Evolutionary conservation across 805 yeast genomes (phyloP).

Genomic region (Candida insectorum): DNA sequence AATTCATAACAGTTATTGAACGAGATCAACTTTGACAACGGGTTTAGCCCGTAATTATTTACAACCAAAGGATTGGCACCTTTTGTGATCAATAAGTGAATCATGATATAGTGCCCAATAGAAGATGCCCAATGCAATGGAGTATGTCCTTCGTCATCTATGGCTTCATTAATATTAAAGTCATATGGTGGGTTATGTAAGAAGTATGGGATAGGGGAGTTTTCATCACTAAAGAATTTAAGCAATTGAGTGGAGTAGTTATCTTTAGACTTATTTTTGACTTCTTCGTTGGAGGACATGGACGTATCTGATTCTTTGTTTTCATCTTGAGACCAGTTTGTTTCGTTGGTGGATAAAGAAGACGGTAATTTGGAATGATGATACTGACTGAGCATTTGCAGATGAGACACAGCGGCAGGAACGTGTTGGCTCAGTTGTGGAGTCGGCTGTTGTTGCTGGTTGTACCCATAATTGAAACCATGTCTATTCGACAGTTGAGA

Average conservation of each 20-base stretch:
- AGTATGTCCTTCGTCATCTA: constrained; percentile 93
- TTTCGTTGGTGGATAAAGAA: constrained; percentile 42
- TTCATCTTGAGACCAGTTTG: constrained; percentile 44
- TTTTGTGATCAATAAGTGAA: constrained; percentile 67
- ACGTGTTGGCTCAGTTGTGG: no score
- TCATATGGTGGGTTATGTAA: constrained; percentile 60
- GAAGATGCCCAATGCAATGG: constrained; percentile 98
- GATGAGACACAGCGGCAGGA: constrained; percentile 14
- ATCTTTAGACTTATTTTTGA: constrained; percentile 44
- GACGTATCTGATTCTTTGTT: constrained; percentile 41
- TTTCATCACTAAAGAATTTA: constrained; percentile 42
- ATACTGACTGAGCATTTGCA: constrained; percentile 16
- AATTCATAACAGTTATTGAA: constrained; percentile 86
- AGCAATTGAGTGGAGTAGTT: constrained; percentile 36
- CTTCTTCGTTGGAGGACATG: constrained; percentile 27
- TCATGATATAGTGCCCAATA: constrained; percentile 79
- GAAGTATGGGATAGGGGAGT: constrained; percentile 56
- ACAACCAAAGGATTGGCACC: constrained; percentile 65
- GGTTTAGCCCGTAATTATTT: constrained; percentile 73
- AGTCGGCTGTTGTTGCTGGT: constrained; percentile 17
- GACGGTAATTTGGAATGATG: constrained; percentile 18
- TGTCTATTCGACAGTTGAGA: no score
- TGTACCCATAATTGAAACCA: constrained; percentile 3
- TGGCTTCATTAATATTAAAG: constrained; percentile 68
- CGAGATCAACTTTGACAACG: constrained; percentile 77